Evolutionary conservation across 2,329 filamentous ascomycete genomes (phyloP).

Genomic region (Dactylellina parvicollis): DNA sequence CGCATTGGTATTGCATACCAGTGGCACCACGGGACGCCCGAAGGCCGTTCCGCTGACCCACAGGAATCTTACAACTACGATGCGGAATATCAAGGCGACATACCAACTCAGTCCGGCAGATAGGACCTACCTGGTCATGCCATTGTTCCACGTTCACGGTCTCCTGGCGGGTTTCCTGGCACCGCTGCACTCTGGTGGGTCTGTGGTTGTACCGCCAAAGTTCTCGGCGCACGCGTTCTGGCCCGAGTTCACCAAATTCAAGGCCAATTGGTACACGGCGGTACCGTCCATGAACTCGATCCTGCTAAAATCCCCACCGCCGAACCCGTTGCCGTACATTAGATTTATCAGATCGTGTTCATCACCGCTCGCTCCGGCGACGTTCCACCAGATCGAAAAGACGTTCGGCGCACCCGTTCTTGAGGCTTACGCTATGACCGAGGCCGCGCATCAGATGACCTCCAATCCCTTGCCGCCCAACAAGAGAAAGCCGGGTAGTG

Average conservation of each 20-base stretch:
- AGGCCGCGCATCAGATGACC: constrained; percentile 86
- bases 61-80: constrained; percentile 80
- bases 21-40: constrained; percentile 83
- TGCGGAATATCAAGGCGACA: constrained; percentile 83
- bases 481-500: constrained; percentile 81
- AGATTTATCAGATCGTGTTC: constrained; percentile 90
- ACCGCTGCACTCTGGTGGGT: constrained; percentile 78
- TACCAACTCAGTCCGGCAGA: constrained; percentile 77
- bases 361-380: constrained; percentile 81
- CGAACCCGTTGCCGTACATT: constrained; percentile 75
- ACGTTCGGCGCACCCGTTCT: constrained; percentile 81
- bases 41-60: constrained; percentile 87
- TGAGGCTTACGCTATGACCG: constrained; percentile 92
- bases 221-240: constrained; percentile 88
- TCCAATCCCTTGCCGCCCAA: constrained; percentile 76
- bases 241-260: constrained; percentile 76
- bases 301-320: constrained; percentile 76
- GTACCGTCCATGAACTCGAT: constrained; percentile 92
- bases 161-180: constrained; percentile 83
- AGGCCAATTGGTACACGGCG: constrained; percentile 90
- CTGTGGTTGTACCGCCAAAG: constrained; percentile 78
- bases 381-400: constrained; percentile 80
- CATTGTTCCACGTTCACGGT: constrained; percentile 85
- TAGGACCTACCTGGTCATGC: constrained; percentile 88
- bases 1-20: constrained; percentile 83